A percentile compares a stretch with the other conserved stretches of the same genome.
phyloP scores from a whole-genome alignment of 768 basidiomycete genomes.

The Punctularia strigosozonata region DNA sequence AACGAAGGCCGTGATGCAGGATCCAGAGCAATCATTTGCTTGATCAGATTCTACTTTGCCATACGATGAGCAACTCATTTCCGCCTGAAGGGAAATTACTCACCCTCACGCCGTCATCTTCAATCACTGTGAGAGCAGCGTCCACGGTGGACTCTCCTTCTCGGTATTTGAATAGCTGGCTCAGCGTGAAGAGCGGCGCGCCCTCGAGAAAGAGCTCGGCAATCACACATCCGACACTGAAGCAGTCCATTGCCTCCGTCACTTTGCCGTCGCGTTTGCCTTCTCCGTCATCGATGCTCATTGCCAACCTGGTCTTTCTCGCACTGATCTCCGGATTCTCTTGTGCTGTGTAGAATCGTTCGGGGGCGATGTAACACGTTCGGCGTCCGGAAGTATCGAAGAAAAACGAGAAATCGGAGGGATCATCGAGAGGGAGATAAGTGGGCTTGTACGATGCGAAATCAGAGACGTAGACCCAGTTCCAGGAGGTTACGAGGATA shows the following conservation, averaged over 20 bases:
- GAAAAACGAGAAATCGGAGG: constrained; percentile 95
- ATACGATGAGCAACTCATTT: constrained; percentile 11
- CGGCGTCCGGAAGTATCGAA: constrained; percentile 91
- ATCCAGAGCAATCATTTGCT: constrained; percentile 81
- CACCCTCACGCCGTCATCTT: constrained; percentile 75
- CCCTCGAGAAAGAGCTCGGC: constrained; percentile 96
- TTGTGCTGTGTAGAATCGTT: constrained; percentile 78
- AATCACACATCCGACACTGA: constrained; percentile 88
- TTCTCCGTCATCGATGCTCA: constrained; percentile 9
- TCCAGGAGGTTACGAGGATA: constrained; percentile 91
- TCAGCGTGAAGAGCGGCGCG: constrained; percentile 83
- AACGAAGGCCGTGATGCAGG: constrained; percentile 71
- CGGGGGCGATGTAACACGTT: constrained; percentile 94
- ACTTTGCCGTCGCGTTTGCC: constrained; percentile 63
- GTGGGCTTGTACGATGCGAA: constrained; percentile 95
- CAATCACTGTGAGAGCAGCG: constrained; percentile 56
- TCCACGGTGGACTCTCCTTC: constrained; percentile 78
- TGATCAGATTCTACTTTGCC: constrained; percentile 64
- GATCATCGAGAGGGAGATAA: constrained; percentile 90
- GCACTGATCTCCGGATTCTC: constrained; percentile 59
- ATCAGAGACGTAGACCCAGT: constrained; percentile 91
- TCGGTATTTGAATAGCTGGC: constrained; percentile 90
- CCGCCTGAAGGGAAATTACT: constrained; percentile 17
- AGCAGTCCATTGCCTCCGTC: constrained; percentile 96
- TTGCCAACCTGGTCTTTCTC: constrained; percentile 44